Percentiles rank a stretch among this genome's conserved stretches.
phyloP scores from a whole-genome alignment of 2,329 filamentous ascomycete species.

The Talaromyces funiculosus region DNA sequence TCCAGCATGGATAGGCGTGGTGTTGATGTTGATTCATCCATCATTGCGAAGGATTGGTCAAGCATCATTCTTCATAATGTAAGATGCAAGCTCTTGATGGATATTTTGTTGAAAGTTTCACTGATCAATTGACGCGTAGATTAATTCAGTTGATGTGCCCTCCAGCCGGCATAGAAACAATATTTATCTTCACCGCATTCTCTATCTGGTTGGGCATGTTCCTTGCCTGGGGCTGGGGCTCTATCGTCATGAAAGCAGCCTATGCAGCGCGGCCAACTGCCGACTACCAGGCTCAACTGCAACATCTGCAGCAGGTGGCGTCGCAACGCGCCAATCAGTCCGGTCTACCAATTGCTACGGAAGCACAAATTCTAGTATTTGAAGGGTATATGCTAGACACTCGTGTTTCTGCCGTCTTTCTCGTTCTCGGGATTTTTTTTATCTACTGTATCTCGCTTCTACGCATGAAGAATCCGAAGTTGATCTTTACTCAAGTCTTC shows the following conservation, averaged over 20 bases:
- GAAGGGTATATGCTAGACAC: slow-evolving; percentile 46
- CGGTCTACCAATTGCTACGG: slow-evolving; percentile 22
- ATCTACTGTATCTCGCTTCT: slow-evolving; percentile 40
- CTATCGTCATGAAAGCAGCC: slow-evolving; percentile 47
- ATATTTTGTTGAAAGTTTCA: not conserved
- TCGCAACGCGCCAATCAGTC: slow-evolving; percentile 30
- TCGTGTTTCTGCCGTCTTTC: slow-evolving; percentile 37
- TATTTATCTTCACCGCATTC: slow-evolving; percentile 41
- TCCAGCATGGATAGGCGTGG: slow-evolving; percentile 42
- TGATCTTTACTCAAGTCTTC: slow-evolving; percentile 43
- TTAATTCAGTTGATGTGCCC: slow-evolving; percentile 43
- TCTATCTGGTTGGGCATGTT: slow-evolving; percentile 45
- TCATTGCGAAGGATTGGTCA: slow-evolving; percentile 30
- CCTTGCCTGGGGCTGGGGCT: slow-evolving; percentile 45
- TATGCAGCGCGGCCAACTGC: slow-evolving; percentile 37
- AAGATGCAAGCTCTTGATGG: not conserved
- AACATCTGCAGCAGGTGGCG: slow-evolving; percentile 30
- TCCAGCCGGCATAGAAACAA: slow-evolving; percentile 42
- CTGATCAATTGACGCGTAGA: slow-evolving; percentile 14
- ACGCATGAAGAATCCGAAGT: slow-evolving; percentile 43
- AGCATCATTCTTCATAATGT: slow-evolving; percentile 8
- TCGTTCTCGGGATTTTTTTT: slow-evolving; percentile 39
- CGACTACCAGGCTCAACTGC: slow-evolving; percentile 32
- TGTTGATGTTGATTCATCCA: slow-evolving; percentile 47
- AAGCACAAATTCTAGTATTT: slow-evolving; percentile 36